Evolutionary conservation across 805 yeast genomes (phyloP).

Genomic region (Diddensiella caesifluorescens): DNA sequence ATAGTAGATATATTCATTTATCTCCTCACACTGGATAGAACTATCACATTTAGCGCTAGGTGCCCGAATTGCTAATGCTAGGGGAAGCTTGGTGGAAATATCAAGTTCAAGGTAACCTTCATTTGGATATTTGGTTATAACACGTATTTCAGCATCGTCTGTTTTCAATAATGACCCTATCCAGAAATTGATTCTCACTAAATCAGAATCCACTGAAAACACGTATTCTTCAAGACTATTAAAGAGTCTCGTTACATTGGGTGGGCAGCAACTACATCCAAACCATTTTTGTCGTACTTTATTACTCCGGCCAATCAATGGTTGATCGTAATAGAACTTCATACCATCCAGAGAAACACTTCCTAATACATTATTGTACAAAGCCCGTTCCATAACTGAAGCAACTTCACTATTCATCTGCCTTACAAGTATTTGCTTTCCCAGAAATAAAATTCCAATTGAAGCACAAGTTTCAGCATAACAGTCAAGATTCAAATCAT

Average conservation of each 20-base stretch:
- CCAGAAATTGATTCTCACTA: background rate
- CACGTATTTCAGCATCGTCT: background rate
- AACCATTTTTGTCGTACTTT: conserved; percentile 27
- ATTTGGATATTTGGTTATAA: background rate
- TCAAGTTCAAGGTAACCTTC: too few species aligned
- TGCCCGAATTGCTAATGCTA: background rate
- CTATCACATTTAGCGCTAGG: background rate
- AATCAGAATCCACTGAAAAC: background rate
- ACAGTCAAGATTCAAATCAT: conserved; percentile 25
- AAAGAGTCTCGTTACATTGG: conserved; percentile 27
- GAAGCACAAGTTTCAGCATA: conserved; percentile 31
- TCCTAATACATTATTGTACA: conserved; percentile 26
- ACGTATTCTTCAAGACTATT: conserved; percentile 19
- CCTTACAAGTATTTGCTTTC: conserved; percentile 20
- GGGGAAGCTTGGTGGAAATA: background rate
- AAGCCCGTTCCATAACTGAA: conserved; percentile 24
- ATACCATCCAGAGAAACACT: conserved; percentile 28
- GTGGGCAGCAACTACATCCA: conserved; percentile 27
- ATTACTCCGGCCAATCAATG: conserved; percentile 18
- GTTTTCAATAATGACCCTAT: background rate
- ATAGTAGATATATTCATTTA: conserved; percentile 1
- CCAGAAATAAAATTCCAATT: conserved; percentile 23
- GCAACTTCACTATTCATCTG: conserved; percentile 20
- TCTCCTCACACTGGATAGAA: background rate
- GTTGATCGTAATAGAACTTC: conserved; percentile 26